Base-by-base conservation (phyloP, 2,329 filamentous ascomycete genomes). In the Neofusicoccum ribis region DNA sequence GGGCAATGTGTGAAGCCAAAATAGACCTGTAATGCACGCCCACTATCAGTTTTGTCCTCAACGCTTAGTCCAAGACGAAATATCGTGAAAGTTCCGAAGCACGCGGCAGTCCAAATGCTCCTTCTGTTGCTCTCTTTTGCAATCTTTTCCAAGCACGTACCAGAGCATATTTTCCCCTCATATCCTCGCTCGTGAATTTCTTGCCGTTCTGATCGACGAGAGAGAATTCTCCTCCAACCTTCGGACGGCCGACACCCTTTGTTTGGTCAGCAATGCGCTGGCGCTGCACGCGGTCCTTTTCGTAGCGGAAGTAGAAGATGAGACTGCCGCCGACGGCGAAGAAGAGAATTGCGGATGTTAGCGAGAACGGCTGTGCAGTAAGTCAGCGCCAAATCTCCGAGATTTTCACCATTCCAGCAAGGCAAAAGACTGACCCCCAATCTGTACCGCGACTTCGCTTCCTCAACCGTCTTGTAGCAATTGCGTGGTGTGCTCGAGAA, bases 1-100 rank as follows among this genome's bases (percentile, higher is more conserved):
- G 95, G 95, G 77, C 95, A 99, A 79, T 97, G 93, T 8, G 92
- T 94, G 85, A 99, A 99, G 73, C 95, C 95, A 77, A 99, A 99
- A 82, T 99, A 99, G 43, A 98, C 88, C 92, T 95, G 69, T 67
- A 31, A 46, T 61, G 44, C n/a, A 9, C 8, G 12, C 39, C 12
- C 39, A 20, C 23, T 5, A 27, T 60, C 51, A 59, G 46, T 11
- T 27, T 20, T 47, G 15, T 6, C 11, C 17, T 31, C 14, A 34
- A 34, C 37, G 1, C 43, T 37, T 47, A 41, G n/a, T 27, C n/a
- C 17, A 3, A 31, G 51, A 20, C 8, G 17, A 8, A 27, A 11
- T 12, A 14, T 7, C 23, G 20, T 34, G 11, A 9, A 41, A 12
- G 51, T 8, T 34, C 4, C 11, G 14, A 8, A 14, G 14, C 36